Percentiles rank a stretch among this genome's conserved stretches.
These are phyloP conservation scores for Auriscalpium microsporum DNA, from an alignment of 768 basidiomycete species.

Conservation along the genomic window DNA sequence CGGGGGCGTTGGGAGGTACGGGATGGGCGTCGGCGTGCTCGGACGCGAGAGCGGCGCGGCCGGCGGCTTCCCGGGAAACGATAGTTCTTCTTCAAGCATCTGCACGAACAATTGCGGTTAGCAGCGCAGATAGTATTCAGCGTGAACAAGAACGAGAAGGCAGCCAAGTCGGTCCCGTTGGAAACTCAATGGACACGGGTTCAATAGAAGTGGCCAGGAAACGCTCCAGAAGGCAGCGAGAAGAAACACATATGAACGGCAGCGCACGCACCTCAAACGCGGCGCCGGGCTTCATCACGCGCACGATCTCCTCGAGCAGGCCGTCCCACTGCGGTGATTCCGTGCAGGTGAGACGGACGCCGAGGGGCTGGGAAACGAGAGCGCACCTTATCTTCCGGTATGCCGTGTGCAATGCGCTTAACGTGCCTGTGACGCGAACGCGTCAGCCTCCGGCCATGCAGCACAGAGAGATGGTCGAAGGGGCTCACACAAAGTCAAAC, in stretches of 20 bases:
- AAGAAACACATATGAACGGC: neutral
- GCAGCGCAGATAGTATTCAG: too few relatives aligned
- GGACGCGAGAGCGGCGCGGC: conserved; percentile 18
- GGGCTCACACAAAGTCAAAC: conserved; percentile 68
- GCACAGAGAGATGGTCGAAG: neutral
- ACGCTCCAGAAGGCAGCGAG: neutral
- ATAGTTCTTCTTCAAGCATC: conserved; percentile 70
- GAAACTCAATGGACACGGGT: too few relatives aligned
- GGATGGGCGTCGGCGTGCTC: conserved; percentile 8
- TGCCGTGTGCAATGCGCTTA: conserved; percentile 63
- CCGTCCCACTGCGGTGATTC: conserved; percentile 46
- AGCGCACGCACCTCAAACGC: conserved; percentile 47
- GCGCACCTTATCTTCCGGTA: conserved; percentile 65
- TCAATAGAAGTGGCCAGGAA: too few relatives aligned
- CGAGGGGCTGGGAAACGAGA: neutral
- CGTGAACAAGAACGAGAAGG: too few relatives aligned
- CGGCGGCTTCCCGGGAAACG: conserved; percentile 50
- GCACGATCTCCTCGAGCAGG: conserved; percentile 58
- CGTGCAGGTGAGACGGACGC: neutral
- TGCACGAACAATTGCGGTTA: conserved; percentile 14
- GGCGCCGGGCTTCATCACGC: conserved; percentile 70
- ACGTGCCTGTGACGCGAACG: conserved; percentile 39
- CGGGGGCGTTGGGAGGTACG: neutral
- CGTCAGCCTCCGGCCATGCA: conserved; percentile 7
- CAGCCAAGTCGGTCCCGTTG: too few relatives aligned